These are phyloP conservation scores for Stentor coeruleus DNA, from an alignment of 73 alveolate species.

Conservation along the genomic window DNA sequence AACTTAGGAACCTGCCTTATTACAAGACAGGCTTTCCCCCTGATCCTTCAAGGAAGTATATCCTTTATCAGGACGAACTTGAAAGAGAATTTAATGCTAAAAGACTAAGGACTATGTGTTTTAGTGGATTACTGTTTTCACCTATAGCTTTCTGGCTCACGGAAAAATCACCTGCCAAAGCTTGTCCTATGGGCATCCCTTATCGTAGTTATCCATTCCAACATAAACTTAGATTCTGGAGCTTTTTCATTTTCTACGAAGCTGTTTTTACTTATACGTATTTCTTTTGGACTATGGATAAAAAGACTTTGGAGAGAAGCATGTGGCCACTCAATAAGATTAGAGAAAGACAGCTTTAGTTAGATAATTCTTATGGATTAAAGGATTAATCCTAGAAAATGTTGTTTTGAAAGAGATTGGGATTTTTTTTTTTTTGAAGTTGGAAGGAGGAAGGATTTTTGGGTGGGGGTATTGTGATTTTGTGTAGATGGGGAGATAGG, in stretches of 20 bases:
- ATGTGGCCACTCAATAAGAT: neutral
- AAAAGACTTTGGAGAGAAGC: neutral
- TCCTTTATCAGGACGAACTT: neutral
- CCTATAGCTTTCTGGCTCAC: conserved; percentile 4
- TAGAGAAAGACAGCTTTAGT: neutral
- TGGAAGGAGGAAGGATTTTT: too few species aligned
- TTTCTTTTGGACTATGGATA: neutral
- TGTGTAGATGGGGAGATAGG: too few species aligned
- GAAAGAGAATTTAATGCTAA: neutral
- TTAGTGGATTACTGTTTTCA: neutral
- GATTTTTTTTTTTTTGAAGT: too few species aligned
- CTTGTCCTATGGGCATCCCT: neutral
- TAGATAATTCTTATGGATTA: neutral
- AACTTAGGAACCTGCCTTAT: neutral
- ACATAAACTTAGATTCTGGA: conserved; percentile 23
- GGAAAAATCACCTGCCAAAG: neutral
- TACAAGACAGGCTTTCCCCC: neutral
- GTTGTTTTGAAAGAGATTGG: too few species aligned
- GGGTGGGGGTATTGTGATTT: too few species aligned
- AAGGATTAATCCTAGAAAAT: too few species aligned
- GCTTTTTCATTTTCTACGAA: neutral
- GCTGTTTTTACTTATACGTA: neutral
- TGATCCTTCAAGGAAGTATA: neutral
- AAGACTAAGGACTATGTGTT: neutral
- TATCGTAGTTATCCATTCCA: conserved; percentile 6